These are phyloP conservation scores for Daldinia grandis DNA, from an alignment of 495 filamentous ascomycete species.

Conservation along the genomic window DNA sequence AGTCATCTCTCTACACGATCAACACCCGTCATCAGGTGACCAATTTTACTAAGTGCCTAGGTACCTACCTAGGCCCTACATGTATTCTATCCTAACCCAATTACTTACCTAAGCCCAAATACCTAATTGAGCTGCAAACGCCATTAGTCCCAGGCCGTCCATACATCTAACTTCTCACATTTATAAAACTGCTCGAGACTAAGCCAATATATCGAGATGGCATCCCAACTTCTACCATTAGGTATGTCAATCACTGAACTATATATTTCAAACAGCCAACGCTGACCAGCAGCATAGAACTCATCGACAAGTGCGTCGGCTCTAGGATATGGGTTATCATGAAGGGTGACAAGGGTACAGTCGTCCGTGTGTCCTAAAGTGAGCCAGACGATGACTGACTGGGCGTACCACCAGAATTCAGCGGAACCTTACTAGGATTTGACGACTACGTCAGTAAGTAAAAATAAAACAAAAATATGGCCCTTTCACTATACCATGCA, in stretches of 20 bases:
- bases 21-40: constrained; percentile 33
- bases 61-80: too few species aligned
- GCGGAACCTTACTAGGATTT: constrained; percentile 90
- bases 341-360: constrained; percentile 94
- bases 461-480: background rate
- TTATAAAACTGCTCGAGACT: background rate
- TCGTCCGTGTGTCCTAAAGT: background rate
- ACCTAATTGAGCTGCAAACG: constrained; percentile 6
- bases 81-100: too few species aligned
- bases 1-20: constrained; percentile 14
- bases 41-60: too few species aligned
- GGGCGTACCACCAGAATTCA: constrained; percentile 72
- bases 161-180: background rate
- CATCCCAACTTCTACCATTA: constrained; percentile 81
- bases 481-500: background rate
- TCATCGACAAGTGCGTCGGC: constrained; percentile 98
- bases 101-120: too few species aligned
- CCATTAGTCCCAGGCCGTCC: background rate
- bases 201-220: constrained; percentile 59
- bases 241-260: constrained; percentile 56
- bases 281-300: constrained; percentile 64
- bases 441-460: constrained; percentile 99
- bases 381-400: constrained; percentile 23
- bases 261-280: background rate
- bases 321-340: constrained; percentile 98